Percentiles rank a stretch among this genome's conserved stretches.
phyloP scores from a whole-genome alignment of 768 basidiomycete species.

The Russula lepida region DNA sequence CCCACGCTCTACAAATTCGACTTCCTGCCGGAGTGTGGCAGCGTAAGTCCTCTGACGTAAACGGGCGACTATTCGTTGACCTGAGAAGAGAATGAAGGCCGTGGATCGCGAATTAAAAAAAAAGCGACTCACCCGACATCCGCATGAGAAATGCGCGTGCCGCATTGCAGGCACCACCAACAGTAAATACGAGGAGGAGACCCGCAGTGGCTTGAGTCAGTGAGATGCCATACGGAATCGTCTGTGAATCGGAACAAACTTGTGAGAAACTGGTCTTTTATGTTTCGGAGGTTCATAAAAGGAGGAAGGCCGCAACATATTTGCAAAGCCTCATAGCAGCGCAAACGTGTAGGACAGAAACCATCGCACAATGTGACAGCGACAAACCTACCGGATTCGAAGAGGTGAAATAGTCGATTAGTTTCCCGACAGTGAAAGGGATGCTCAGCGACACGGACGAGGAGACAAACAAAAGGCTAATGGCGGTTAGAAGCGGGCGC shows the following conservation, averaged over 20 bases:
- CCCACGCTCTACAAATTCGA: slow-evolving; percentile 86
- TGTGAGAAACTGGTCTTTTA: not conserved
- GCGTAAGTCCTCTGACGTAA: slow-evolving; percentile 75
- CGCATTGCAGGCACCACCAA: slow-evolving; percentile 84
- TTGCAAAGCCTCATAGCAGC: not conserved
- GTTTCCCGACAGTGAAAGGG: slow-evolving; percentile 85
- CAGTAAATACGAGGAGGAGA: slow-evolving; percentile 68
- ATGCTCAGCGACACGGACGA: slow-evolving; percentile 88
- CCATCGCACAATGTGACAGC: not conserved
- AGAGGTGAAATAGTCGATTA: slow-evolving; percentile 89
- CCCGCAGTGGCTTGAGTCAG: slow-evolving; percentile 70
- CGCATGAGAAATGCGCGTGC: slow-evolving; percentile 80
- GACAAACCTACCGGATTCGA: slow-evolving; percentile 51
- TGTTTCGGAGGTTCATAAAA: not conserved
- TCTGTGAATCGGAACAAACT: not conserved
- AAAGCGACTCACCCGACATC: slow-evolving; percentile 52
- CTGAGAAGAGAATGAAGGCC: slow-evolving; percentile 26
- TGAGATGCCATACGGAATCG: slow-evolving; percentile 71
- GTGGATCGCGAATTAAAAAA: not conserved
- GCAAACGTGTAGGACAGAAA: not conserved
- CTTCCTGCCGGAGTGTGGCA: slow-evolving; percentile 81
- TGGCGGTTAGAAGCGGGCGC: slow-evolving; percentile 64
- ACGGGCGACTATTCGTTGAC: slow-evolving; percentile 87
- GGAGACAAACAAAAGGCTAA: slow-evolving; percentile 77
- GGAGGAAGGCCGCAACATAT: not conserved